phyloP scores from a whole-genome alignment of 768 basidiomycete genomes.

The Russula sp. region DNA sequence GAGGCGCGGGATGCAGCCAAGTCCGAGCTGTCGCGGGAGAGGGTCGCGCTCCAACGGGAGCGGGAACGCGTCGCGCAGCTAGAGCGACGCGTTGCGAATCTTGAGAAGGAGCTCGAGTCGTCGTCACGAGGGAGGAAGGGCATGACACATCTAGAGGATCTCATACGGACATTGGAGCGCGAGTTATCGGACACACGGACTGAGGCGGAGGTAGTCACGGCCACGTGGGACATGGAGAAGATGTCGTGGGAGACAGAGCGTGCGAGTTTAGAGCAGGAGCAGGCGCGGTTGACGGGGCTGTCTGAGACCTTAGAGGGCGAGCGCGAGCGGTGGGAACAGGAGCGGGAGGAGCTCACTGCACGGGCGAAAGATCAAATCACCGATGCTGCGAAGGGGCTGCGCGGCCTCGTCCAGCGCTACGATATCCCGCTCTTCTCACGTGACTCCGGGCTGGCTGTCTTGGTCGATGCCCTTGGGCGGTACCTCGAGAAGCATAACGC shows the following conservation, averaged over 20 bases:
- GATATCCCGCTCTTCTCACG: conserved; percentile 45
- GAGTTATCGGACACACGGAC: background rate
- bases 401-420: conserved; percentile 49
- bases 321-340: conserved; percentile 42
- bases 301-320: conserved; percentile 48
- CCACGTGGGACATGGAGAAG: conserved; percentile 8
- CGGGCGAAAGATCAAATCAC: conserved; percentile 48
- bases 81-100: conserved; percentile 30
- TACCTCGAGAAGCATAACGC: conserved; percentile 34
- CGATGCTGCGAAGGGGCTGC: conserved; percentile 42
- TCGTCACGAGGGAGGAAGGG: conserved; percentile 45
- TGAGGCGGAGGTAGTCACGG: conserved; percentile 3
- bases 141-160: background rate
- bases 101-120: conserved; percentile 43
- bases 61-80: conserved; percentile 30
- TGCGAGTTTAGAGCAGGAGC: conserved; percentile 38
- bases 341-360: conserved; percentile 41
- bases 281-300: conserved; percentile 39
- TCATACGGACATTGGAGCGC: conserved; percentile 12
- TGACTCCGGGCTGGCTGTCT: conserved; percentile 26
- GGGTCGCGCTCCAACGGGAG: conserved; percentile 1
- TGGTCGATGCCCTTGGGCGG: conserved; percentile 28
- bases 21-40: conserved; percentile 6
- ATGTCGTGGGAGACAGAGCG: conserved; percentile 36
- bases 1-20: background rate